phyloP scores from a whole-genome alignment of 208 protist species.

The Trypanosoma melophagium region DNA sequence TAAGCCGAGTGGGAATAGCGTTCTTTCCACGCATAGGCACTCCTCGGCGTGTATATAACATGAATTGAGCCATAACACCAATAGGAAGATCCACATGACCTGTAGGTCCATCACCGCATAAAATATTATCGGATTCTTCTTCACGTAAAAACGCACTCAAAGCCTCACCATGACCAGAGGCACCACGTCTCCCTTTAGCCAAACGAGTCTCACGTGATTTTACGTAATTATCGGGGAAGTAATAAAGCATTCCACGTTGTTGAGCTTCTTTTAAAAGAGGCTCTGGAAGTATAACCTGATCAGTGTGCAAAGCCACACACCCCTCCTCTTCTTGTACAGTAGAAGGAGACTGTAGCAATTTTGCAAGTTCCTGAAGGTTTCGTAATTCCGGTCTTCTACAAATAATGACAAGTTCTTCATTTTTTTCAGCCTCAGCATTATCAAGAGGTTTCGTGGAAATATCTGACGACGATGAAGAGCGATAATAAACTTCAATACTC shows the following conservation, averaged over 20 bases:
- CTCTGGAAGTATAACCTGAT: slow-evolving; percentile 63
- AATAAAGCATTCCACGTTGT: slow-evolving; percentile 61
- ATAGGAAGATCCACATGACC: slow-evolving; percentile 41
- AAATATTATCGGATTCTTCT: slow-evolving; percentile 17
- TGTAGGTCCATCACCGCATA: slow-evolving; percentile 2
- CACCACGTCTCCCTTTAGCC: slow-evolving; percentile 7
- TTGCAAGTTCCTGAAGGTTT: slow-evolving; percentile 50
- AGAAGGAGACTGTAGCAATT: slow-evolving; percentile 55
- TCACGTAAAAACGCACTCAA: slow-evolving; percentile 15
- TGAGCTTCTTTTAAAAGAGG: slow-evolving; percentile 50
- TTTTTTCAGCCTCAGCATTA: background rate
- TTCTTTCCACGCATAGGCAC: slow-evolving; percentile 50
- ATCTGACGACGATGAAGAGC: background rate
- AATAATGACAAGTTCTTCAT: slow-evolving; percentile 38
- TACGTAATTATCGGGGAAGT: slow-evolving; percentile 66
- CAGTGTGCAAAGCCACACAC: slow-evolving; percentile 83
- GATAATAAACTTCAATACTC: slow-evolving; percentile 61
- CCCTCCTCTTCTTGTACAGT: slow-evolving; percentile 61
- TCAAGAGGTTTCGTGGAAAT: background rate
- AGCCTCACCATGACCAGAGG: slow-evolving; percentile 3
- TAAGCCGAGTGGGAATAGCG: slow-evolving; percentile 46
- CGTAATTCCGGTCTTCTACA: slow-evolving; percentile 55
- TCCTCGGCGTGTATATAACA: slow-evolving; percentile 66
- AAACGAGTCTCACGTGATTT: slow-evolving; percentile 21
- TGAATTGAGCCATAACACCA: slow-evolving; percentile 48